Conservation (phyloP, 31 red algal genomes). For the Porphyra umbilicalis region DNA sequence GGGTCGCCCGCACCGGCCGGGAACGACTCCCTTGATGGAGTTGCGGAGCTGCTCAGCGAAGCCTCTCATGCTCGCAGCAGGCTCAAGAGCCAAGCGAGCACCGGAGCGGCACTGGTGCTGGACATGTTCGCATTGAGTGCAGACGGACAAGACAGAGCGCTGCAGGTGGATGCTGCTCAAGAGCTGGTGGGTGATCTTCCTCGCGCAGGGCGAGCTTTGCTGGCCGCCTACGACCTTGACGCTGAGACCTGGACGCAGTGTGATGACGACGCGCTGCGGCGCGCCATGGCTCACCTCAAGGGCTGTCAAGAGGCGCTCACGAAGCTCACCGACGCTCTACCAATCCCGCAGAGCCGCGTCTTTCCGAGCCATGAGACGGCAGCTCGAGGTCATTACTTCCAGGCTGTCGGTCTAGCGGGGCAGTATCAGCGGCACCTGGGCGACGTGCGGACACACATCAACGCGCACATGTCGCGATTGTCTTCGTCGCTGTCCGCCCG, state of each 20-base stretch:
- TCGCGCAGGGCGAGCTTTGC: not conserved
- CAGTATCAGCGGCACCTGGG: not conserved
- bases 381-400: not conserved
- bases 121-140: not conserved
- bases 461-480: not conserved
- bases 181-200: not conserved
- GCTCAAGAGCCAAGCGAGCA: not conserved
- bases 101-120: not conserved
- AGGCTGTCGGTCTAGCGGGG: not conserved
- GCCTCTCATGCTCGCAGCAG: not conserved
- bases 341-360: not conserved
- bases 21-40: not conserved
- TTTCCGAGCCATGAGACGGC: not conserved
- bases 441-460: not conserved
- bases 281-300: not conserved
- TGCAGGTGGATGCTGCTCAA: not conserved
- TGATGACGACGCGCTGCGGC: not conserved
- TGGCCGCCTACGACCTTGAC: not conserved
- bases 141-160: not conserved
- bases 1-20: not conserved
- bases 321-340: not conserved
- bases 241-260: not conserved
- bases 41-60: not conserved
- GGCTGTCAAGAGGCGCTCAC: not conserved
- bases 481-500: not conserved